Base-by-base conservation (phyloP, 225 moss, liverwort and hornwort genomes). In the Physcomitrellopsis africana region DNA sequence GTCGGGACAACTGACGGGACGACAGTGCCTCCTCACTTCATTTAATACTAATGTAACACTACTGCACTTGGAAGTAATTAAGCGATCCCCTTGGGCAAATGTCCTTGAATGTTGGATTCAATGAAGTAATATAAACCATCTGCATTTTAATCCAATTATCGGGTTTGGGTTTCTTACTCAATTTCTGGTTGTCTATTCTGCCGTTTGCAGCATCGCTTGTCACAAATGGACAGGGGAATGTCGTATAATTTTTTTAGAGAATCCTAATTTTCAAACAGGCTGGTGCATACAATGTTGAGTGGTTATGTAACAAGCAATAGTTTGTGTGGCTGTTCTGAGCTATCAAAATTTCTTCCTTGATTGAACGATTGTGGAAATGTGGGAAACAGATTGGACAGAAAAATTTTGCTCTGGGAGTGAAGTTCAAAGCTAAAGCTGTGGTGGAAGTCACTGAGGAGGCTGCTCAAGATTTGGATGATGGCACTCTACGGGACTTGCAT, bases 391-490 rank as follows among this genome's bases (percentile, higher is more conserved):
- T 93, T 80, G 96, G 92, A 49, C 88, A 97, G 87, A 89, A 94
- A 56, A 84, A 78, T 68, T 26, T 97, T 11, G 92, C 90, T n/a
- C 18, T 99, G 3, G 97, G 95, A 65, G 67, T 99, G 67, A 94
- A 90, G 72, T 99, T 94, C 74, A 93, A 88, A 76, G 97, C 97
- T 18, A 94, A 88, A 80, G 95, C 93, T 75, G 75, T 99, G 1
- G 87, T 99, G 75, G 97, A 96, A 54, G 91, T 93, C 65, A 88
- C 84, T 63, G 95, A 96, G 79, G 89, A 90, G 51, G 79, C 79
- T 74, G n/a, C 59, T 19, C 77, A 81, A 58, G 59, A 67, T 47
- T 69, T 82, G 42, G 61, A 69, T 9, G 81, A 86, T 73, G 79
- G 85, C 10, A 72, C 64, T 5, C 37, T 84, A 58, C 75, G 95